Evolutionary conservation across 805 yeast species (phyloP), one percentile per base, ranked within the genome.

Genomic region (Dipodascopsis tothii): DNA sequence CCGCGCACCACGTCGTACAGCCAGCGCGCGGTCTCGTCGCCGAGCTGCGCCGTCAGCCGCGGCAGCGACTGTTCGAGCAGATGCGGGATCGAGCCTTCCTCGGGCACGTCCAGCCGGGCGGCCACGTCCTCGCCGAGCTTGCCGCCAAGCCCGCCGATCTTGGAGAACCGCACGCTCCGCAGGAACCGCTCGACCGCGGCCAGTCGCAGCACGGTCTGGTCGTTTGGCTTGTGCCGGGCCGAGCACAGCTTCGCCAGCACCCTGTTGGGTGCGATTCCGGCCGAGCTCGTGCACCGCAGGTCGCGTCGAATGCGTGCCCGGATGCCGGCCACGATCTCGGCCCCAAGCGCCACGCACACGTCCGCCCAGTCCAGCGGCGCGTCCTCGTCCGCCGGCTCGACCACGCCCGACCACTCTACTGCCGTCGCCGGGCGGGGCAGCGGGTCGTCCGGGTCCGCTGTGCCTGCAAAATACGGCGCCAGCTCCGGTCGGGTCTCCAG

Each of bases 121-220:
- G 70, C 49, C 1, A 86, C 67, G 9, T 66, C 64, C 7, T 79
- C 78, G 0, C 98, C 98, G 6, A 72, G 63, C 52, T 84, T 85
- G 2, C 97, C 98, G 4, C 98, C 97, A 71, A 90, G 67, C 0
- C 95, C 86, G 74, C 95, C 81, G 45, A 90, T 75, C 54, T 87
- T 94, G 0, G 76, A 74, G 18, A 90, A 59, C 46, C 78, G 75
- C 59, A 81, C 79, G 21, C 73, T 68, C 23, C 67, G 67, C 7
- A 88, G 60, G 59, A 90, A 92, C 0, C 58, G 55, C 2, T 65
- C 50, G 1, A 80, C 66, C 14, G 74, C 63, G 1, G 58, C 56
- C 34, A 73, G 74, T 22, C 80, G 61, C 0, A 92, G 70, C 2
- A 84, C 70, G 0, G 96, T 85, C 60, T 92, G 97, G 35, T 79